Evolutionary conservation across 495 filamentous ascomycete genomes (phyloP).

Genomic region (Aspergillus bridgeri): DNA sequence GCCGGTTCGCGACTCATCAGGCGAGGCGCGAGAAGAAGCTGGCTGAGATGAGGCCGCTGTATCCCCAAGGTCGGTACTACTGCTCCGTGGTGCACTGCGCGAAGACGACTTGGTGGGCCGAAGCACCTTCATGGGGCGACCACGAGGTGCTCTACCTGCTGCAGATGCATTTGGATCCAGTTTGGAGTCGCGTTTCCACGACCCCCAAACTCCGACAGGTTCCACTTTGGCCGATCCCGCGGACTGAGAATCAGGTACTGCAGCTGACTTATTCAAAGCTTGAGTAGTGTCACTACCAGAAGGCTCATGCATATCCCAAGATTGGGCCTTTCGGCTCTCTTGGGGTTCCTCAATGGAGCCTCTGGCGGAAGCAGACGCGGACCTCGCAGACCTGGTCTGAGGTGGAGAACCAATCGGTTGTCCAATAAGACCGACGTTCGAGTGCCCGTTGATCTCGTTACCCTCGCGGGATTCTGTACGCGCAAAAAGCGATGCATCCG

Average conservation of each 20-base stretch:
- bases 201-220: constrained; percentile 56
- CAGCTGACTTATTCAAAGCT: constrained; percentile 18
- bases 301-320: constrained; percentile 12
- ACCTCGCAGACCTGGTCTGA: constrained; percentile 21
- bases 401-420: constrained; percentile 12
- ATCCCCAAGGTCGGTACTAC: constrained; percentile 23
- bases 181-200: constrained; percentile 63
- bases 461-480: constrained; percentile 1
- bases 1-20: constrained; percentile 37
- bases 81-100: constrained; percentile 37
- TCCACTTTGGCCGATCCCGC: constrained; percentile 41
- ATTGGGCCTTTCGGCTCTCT: constrained; percentile 35
- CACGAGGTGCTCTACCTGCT: constrained; percentile 44
- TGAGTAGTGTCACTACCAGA: constrained; percentile 27
- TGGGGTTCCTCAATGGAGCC: constrained; percentile 30
- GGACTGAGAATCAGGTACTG: constrained; percentile 26
- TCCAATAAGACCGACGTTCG: constrained; percentile 30
- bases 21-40: constrained; percentile 21
- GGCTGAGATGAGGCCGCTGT: constrained; percentile 20
- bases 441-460: constrained; percentile 19
- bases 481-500: constrained; percentile 32
- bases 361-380: constrained; percentile 23
- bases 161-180: constrained; percentile 39
- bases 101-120: constrained; percentile 56
- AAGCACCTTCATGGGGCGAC: constrained; percentile 75